Evolutionary conservation across 495 filamentous ascomycete genomes (phyloP), one percentile per base, ranked within the genome.

Genomic region (Copromyces sp.): DNA sequence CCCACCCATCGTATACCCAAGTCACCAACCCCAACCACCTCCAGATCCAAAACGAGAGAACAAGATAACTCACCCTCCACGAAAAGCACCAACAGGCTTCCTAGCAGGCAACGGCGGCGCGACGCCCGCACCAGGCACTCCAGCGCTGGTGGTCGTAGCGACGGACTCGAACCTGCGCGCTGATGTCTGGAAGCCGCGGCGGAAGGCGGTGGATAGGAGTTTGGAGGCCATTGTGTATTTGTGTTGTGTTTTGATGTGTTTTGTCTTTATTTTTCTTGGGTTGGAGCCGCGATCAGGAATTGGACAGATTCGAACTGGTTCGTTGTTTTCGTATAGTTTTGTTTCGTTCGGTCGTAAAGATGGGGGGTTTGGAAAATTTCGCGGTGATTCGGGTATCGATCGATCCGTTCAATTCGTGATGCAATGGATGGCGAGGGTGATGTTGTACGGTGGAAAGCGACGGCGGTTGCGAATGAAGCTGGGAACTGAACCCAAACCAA

Each of bases 61-160:
- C 53, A 9, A 37, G 35, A 72, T 45, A 70, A 88, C 90, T 84
- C 82, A 97, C 94, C 94, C 94, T 86, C 94, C 94, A 75, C 94
- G 89, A 82, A 98, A 95, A 69, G 94, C 94, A 68, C 94, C 94
- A 65, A 97, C 88, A 9, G 94, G 94, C 81, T 92, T 96, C 76
- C 89, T 88, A 68, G 86, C 86, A 9, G 92, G 92, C 74, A 93
- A 78, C 53, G 90, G 81, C 69, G 79, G 70, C 11, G 80, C 71
- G 6, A 39, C 70, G 0, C 42, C 72, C 12, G 72, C 78, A 7
- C 53, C 29, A 29, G 53, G 53, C 3, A 65, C 29, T 35, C 53
- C 53, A 65, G 53, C 29, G 29, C 29, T 37, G 29, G 53, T 29
- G 5, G 47, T 65, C 2, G 53, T 35, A 32, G 47, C 70, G 47